Conservation (phyloP, 345 rosid species). For the Rhizophora apiculata region DNA sequence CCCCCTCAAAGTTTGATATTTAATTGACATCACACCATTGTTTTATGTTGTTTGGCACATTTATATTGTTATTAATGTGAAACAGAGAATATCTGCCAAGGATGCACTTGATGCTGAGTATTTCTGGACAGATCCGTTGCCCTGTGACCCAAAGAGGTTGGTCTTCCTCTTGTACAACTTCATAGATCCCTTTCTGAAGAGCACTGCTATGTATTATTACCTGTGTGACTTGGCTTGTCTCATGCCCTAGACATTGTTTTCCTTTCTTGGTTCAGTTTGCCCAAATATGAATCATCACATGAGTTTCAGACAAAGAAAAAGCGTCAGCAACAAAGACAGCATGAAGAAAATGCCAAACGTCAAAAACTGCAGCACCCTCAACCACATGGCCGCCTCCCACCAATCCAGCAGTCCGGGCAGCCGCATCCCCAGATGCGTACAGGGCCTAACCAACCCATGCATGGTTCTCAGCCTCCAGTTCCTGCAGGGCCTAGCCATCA, state of each 20-base stretch:
- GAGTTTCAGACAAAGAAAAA: constrained; percentile 97
- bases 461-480: constrained; percentile 66
- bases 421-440: constrained; percentile 59
- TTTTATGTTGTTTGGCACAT: not conserved
- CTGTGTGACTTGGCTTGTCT: not conserved
- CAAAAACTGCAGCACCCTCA: constrained; percentile 85
- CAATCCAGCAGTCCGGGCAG: constrained; percentile 79
- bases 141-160: constrained; percentile 93
- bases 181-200: not conserved
- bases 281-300: constrained; percentile 89
- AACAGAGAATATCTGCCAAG: constrained; percentile 87
- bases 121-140: constrained; percentile 94
- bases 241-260: constrained; percentile 1
- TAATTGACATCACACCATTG: not conserved
- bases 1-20: not conserved
- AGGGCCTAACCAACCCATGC: constrained; percentile 49
- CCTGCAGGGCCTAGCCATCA: constrained; percentile 73
- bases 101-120: constrained; percentile 97
- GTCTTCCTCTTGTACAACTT: not conserved
- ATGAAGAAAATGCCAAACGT: constrained; percentile 77
- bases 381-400: constrained; percentile 75
- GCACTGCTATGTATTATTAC: not conserved
- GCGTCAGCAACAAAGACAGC: constrained; percentile 87
- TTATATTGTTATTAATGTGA: constrained; percentile 6
- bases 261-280: constrained; percentile 46